phyloP scores from a whole-genome alignment of 495 filamentous ascomycete genomes.

The Xylaria sp. region DNA sequence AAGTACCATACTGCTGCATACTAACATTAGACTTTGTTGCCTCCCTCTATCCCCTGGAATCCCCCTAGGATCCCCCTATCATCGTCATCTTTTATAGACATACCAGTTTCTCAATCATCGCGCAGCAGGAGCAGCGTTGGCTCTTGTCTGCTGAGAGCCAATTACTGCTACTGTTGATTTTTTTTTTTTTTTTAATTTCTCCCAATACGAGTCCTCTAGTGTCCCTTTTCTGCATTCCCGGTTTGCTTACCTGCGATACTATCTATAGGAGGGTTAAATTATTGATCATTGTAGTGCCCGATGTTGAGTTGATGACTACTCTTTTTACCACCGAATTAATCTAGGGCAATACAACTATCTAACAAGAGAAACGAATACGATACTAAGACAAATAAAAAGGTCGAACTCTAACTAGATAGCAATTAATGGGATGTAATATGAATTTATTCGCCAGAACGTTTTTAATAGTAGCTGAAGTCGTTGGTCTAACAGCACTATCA shows the following conservation, averaged over 20 bases:
- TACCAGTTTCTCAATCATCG: no score
- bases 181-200: not conserved
- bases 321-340: not conserved
- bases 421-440: no score
- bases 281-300: not conserved
- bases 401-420: no score
- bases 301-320: not conserved
- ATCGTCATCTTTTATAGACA: not conserved
- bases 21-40: not conserved
- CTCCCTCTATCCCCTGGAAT: not conserved
- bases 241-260: no score
- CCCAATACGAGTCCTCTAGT: not conserved
- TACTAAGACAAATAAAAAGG: not conserved
- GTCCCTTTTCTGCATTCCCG: not conserved
- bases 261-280: no score
- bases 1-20: not conserved
- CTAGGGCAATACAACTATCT: not conserved
- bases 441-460: no score
- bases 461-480: no score
- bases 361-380: not conserved
- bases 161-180: not conserved
- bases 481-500: no score
- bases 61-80: conserved; percentile 8
- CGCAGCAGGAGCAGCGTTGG: not conserved
- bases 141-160: not conserved